phyloP scores from a whole-genome alignment of 2,329 filamentous ascomycete genomes.

The Rutstroemia sp. region DNA sequence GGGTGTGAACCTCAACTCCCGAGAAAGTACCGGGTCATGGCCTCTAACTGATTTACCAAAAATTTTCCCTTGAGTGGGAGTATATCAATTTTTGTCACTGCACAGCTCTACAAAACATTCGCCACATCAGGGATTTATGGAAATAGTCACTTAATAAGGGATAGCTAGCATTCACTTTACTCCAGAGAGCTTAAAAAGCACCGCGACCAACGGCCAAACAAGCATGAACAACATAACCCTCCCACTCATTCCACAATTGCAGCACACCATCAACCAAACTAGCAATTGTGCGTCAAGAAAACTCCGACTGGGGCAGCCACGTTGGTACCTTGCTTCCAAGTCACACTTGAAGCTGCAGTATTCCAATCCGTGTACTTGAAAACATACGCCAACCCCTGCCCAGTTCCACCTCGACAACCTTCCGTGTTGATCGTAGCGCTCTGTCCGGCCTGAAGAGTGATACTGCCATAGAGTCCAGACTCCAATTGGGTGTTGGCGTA shows the following conservation, averaged over 20 bases:
- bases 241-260: background rate
- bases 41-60: too few relatives aligned
- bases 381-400: constrained; percentile 8
- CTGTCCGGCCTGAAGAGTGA: constrained; percentile 3
- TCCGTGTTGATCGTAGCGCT: constrained; percentile 5
- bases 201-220: background rate
- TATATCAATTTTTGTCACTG: too few relatives aligned
- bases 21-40: too few relatives aligned
- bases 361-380: constrained; percentile 14
- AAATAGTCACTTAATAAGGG: too few relatives aligned
- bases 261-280: background rate
- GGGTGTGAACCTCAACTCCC: too few relatives aligned
- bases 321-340: constrained; percentile 12
- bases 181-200: background rate
- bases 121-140: too few relatives aligned
- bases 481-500: constrained; percentile 9
- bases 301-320: constrained; percentile 7
- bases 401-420: background rate
- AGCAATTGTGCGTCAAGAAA: constrained; percentile 16
- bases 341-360: constrained; percentile 2
- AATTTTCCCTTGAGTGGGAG: too few relatives aligned
- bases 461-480: constrained; percentile 5
- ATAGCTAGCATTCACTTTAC: too few relatives aligned
- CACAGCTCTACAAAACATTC: too few relatives aligned
- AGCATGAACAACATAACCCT: background rate